A percentile compares a stretch with the other conserved stretches of the same genome.
phyloP scores from a whole-genome alignment of 345 rosid genomes.

The Hibiscus trionum region DNA sequence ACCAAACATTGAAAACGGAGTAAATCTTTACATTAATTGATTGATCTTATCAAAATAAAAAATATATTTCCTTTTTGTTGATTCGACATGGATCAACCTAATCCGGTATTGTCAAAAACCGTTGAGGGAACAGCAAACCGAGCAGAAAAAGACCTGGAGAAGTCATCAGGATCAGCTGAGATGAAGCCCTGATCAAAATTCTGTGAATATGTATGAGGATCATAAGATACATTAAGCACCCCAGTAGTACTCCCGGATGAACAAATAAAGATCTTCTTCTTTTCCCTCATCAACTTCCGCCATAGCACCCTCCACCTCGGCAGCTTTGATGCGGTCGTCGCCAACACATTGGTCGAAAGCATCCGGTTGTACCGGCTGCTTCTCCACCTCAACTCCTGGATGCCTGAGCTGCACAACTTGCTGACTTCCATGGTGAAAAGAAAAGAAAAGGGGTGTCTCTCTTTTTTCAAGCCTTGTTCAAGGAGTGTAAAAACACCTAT shows the following conservation, averaged over 20 bases:
- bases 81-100: not conserved
- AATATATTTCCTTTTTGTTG: not conserved
- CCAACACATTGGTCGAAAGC: not conserved
- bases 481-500: not conserved
- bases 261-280: constrained; percentile 19
- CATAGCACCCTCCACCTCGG: constrained; percentile 27
- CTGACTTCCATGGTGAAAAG: not conserved
- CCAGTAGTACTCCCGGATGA: not conserved
- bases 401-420: constrained; percentile 15
- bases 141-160: constrained; percentile 33
- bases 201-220: constrained; percentile 24
- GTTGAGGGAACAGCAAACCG: constrained; percentile 30
- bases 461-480: not conserved
- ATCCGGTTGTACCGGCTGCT: constrained; percentile 8
- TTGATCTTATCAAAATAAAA: not conserved
- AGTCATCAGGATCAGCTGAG: constrained; percentile 16
- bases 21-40: not conserved
- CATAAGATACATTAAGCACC: constrained; percentile 22
- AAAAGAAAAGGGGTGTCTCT: not conserved
- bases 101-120: constrained; percentile 5
- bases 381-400: constrained; percentile 6
- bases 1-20: not conserved
- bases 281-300: constrained; percentile 26
- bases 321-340: not conserved
- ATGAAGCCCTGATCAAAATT: constrained; percentile 29